Base-by-base conservation (phyloP, 208 protist genomes). In the Trypanosoma cruzi region DNA sequence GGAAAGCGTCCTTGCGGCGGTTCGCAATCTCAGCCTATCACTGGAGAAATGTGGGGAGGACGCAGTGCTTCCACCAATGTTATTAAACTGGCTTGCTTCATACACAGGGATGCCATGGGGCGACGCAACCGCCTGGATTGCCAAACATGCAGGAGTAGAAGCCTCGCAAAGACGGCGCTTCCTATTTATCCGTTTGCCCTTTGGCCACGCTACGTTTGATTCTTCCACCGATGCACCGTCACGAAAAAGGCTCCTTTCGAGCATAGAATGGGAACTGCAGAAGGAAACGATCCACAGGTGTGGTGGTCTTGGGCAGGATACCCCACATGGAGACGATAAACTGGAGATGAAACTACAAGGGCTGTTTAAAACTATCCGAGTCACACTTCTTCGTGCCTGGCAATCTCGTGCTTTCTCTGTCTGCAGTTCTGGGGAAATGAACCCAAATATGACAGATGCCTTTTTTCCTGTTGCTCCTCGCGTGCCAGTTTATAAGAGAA, bases 31-130 rank as follows among this genome's bases (percentile, higher is more conserved):
- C 0, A 70, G 37, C 18, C 31, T 34, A 20, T 52, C 70, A 40
- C 24, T 80, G 14, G 56, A 58, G 24, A 60, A 72, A 2, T 75
- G 71, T 59, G 64, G 63, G 1, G 26, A 24, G 37, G 26, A 16
- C 49, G 63, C 79, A 13, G 52, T 85, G 0, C 48, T 73, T 42
- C 80, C 80, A 28, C 80, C 80, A 3, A 79, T 85, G 80, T 24
- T 85, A 64, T 60, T 85, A 22, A 80, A 85, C 65, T 85, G 80
- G 80, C 16, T 81, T 6, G 71, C 73, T 40, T 66, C 75, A 7
- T 54, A 37, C 18, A 36, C 71, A 28, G 24, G 44, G 6, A 60
- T 81, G 50, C 34, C 71, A 10, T 81, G 75, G 71, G n/a, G n/a
- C 4, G 75, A 73, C 13, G 80, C 75, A 52, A 65, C 62, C 0